Evolutionary conservation across 352 stramenopile genomes (phyloP).

Genomic region (Pythium phragmitis): DNA sequence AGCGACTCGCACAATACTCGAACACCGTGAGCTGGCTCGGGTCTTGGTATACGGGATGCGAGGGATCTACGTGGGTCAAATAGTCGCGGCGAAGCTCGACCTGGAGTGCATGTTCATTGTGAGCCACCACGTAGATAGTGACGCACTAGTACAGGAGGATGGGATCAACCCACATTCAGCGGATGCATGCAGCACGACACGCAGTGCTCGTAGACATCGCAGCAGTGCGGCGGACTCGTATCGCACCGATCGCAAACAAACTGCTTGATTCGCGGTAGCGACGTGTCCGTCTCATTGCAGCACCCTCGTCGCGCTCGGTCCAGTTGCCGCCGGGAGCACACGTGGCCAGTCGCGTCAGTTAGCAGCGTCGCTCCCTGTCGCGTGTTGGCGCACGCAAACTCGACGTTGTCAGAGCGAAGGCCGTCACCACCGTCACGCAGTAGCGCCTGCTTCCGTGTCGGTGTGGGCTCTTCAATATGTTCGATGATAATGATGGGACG

Average conservation of each 20-base stretch:
- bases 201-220: slow-evolving; percentile 63
- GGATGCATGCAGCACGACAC: slow-evolving; percentile 82
- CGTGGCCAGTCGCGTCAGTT: slow-evolving; percentile 58
- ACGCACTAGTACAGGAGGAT: background rate
- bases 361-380: slow-evolving; percentile 45
- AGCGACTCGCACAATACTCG: slow-evolving; percentile 66
- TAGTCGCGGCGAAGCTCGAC: slow-evolving; percentile 56
- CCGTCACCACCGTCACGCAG: slow-evolving; percentile 49
- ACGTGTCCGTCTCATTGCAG: slow-evolving; percentile 58
- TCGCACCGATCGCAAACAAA: slow-evolving; percentile 67
- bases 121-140: background rate
- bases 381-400: slow-evolving; percentile 52
- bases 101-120: slow-evolving; percentile 23
- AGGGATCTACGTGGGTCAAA: slow-evolving; percentile 53
- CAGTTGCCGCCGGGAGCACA: slow-evolving; percentile 50
- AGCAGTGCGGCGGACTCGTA: slow-evolving; percentile 68
- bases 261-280: slow-evolving; percentile 49
- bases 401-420: slow-evolving; percentile 38
- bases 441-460: slow-evolving; percentile 41
- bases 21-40: slow-evolving; percentile 60
- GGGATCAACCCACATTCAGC: slow-evolving; percentile 45
- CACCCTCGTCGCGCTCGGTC: slow-evolving; percentile 42
- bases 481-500: slow-evolving; percentile 66
- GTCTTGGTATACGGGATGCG: slow-evolving; percentile 64
- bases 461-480: slow-evolving; percentile 21